Conservation (phyloP, 768 basidiomycete genomes). For the Sporobolomyces pararoseus region DNA sequence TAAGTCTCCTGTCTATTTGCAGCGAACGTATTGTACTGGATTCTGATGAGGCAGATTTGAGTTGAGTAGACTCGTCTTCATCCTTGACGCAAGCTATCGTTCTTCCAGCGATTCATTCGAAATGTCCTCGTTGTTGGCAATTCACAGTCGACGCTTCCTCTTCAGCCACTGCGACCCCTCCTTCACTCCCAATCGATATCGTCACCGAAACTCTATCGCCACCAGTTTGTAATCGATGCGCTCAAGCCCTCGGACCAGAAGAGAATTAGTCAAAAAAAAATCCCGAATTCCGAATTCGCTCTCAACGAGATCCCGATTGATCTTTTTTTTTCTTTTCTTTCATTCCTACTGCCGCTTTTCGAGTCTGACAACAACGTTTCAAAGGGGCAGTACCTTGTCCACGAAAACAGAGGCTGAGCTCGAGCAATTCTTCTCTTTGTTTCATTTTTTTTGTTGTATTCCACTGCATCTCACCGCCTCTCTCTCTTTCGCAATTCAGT, state of each 20-base stretch:
- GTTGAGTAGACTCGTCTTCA: no score
- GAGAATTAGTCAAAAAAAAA: background rate
- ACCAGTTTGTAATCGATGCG: constrained; percentile 22
- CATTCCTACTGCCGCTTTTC: no score
- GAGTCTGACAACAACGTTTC: no score
- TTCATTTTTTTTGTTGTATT: constrained; percentile 3
- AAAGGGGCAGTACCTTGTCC: no score
- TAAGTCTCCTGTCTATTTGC: no score
- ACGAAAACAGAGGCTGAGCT: no score
- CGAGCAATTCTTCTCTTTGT: no score
- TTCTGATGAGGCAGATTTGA: no score
- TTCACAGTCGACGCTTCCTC: background rate
- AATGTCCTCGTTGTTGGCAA: constrained; percentile 88
- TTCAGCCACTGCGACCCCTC: no score
- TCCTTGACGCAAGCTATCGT: no score
- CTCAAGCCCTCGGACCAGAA: constrained; percentile 20
- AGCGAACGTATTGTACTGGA: no score
- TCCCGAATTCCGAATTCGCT: background rate
- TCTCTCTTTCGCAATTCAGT: background rate
- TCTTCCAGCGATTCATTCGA: constrained; percentile 58
- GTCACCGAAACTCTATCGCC: background rate
- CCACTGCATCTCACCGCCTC: background rate
- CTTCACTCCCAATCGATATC: background rate
- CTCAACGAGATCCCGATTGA: background rate
- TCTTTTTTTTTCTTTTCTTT: no score